These are phyloP conservation scores for Hypoxylon rickii DNA, from an alignment of 495 filamentous ascomycete species.

Conservation along the genomic window DNA sequence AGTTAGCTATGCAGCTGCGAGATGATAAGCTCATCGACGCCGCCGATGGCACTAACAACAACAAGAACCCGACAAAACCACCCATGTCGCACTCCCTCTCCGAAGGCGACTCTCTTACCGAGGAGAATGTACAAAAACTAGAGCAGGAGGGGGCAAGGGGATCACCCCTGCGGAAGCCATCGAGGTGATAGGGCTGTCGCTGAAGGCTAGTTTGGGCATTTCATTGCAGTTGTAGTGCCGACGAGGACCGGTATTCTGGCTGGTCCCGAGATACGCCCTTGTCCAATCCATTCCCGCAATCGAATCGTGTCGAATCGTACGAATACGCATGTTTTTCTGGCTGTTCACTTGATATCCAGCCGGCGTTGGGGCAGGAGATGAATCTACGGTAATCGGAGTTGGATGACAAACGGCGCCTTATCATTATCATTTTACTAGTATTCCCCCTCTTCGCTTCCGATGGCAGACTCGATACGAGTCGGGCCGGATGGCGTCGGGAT, in stretches of 20 bases:
- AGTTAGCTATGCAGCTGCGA: constrained; percentile 38
- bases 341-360: not conserved
- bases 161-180: constrained; percentile 1
- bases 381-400: not conserved
- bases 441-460: too few species aligned
- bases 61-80: constrained; percentile 14
- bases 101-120: constrained; percentile 40
- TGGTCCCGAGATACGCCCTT: not conserved
- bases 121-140: constrained; percentile 43
- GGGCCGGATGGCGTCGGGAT: not conserved
- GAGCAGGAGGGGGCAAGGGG: constrained; percentile 29
- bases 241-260: too few species aligned
- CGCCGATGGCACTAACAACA: constrained; percentile 25
- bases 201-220: too few species aligned
- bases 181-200: not conserved
- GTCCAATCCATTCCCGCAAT: not conserved
- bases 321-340: not conserved
- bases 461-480: too few species aligned
- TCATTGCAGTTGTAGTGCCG: too few species aligned
- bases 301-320: not conserved
- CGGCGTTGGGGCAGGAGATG: constrained; percentile 3
- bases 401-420: too few species aligned
- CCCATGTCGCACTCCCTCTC: constrained; percentile 10
- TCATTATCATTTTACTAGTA: too few species aligned
- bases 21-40: constrained; percentile 47